Percentiles rank a stretch among this genome's conserved stretches.
Evolutionary conservation across 345 rosid species (phyloP).

Genomic region (Sisymbrium altissimum): DNA sequence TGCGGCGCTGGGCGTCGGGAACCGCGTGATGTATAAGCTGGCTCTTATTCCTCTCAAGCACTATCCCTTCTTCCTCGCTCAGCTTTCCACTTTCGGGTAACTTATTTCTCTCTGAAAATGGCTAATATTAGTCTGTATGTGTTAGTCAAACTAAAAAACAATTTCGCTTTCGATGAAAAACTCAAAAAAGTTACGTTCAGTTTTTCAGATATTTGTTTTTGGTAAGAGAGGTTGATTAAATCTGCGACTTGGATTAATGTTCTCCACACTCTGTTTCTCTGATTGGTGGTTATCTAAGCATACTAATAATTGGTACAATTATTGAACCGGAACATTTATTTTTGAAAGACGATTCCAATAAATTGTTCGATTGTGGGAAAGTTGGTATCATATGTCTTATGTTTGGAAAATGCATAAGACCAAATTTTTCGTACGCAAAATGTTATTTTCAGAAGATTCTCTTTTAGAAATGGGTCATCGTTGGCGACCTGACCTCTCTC

Average conservation of each 20-base stretch:
- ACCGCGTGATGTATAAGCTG: conserved; percentile 78
- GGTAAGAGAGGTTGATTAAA: background rate
- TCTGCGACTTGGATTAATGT: background rate
- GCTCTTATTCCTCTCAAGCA: conserved; percentile 87
- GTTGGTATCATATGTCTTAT: background rate
- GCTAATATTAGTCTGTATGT: background rate
- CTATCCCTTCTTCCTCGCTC: conserved; percentile 94
- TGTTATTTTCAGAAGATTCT: conserved; percentile 19
- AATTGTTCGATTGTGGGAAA: background rate
- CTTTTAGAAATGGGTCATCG: conserved; percentile 16
- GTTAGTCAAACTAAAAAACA: background rate
- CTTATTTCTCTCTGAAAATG: background rate
- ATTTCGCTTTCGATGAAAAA: background rate
- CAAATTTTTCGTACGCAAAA: background rate
- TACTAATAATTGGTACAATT: background rate
- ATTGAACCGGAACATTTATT: background rate
- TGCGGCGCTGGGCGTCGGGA: conserved; percentile 80
- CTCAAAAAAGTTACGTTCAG: background rate
- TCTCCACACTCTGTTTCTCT: no score
- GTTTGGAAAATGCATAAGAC: background rate
- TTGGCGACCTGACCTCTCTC: conserved; percentile 21
- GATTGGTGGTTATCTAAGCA: background rate
- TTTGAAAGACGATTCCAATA: background rate
- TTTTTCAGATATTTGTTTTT: no score
- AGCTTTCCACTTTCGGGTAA: conserved; percentile 94